A percentile compares a stretch with the other conserved stretches of the same genome.
Conservation (phyloP, 495 filamentous ascomycete genomes). For the Penicillium goetzii region DNA sequence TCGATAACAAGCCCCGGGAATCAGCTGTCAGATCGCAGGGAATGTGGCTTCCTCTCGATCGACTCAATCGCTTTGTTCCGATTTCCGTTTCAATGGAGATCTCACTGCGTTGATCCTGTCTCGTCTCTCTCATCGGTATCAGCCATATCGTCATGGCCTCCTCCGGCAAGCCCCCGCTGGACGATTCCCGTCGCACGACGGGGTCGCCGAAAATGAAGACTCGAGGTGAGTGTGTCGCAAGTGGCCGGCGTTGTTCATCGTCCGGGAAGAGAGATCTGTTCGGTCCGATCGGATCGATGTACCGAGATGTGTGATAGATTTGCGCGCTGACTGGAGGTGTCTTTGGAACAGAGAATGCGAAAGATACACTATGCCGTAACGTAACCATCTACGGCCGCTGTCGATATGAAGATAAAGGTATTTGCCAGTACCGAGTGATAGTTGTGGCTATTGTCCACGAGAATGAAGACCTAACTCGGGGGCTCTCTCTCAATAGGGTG, state of each 20-base stretch:
- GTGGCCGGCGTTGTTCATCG: neutral
- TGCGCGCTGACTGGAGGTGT: conserved; percentile 14
- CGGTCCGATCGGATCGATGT: conserved; percentile 3
- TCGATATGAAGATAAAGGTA: conserved; percentile 83
- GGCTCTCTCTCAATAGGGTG: conserved; percentile 58
- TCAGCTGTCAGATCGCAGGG: conserved; percentile 32
- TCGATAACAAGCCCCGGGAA: conserved; percentile 21
- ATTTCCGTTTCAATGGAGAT: conserved; percentile 49
- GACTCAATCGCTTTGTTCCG: conserved; percentile 36
- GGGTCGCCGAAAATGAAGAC: conserved; percentile 66
- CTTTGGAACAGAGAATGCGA: conserved; percentile 60
- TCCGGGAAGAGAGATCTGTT: neutral
- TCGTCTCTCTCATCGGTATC: conserved; percentile 37
- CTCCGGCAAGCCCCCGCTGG: conserved; percentile 45
- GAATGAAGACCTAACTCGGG: conserved; percentile 29
- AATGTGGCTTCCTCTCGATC: conserved; percentile 48
- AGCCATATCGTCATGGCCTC: conserved; percentile 46
- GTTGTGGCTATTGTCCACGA: neutral
- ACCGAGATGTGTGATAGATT: conserved; percentile 4
- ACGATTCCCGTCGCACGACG: conserved; percentile 51
- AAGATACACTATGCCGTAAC: conserved; percentile 90
- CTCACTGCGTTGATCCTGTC: conserved; percentile 39
- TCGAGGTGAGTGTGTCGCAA: conserved; percentile 53
- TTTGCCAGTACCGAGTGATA: neutral
- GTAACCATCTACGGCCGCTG: conserved; percentile 94